Evolutionary conservation across 345 rosid genomes (phyloP).

Genomic region (Erysimum cheiranthoides): DNA sequence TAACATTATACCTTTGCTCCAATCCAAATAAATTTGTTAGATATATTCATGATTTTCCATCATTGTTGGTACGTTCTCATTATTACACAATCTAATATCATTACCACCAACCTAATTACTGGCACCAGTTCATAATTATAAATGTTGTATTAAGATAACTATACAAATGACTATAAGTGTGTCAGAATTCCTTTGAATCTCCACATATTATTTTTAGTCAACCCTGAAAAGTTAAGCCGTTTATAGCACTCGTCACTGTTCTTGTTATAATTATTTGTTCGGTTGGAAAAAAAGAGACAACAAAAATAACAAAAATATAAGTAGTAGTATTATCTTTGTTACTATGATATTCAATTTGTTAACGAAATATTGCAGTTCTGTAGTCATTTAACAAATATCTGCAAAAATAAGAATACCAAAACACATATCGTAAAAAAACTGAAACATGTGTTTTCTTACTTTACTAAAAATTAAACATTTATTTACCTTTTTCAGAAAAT

Average conservation of each 20-base stretch:
- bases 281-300: slow-evolving; percentile 35
- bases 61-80: slow-evolving; percentile 43
- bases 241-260: slow-evolving; percentile 41
- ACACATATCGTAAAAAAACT: not conserved
- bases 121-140: slow-evolving; percentile 32
- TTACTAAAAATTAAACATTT: slow-evolving; percentile 23
- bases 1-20: slow-evolving; percentile 14
- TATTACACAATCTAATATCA: slow-evolving; percentile 42
- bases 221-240: slow-evolving; percentile 27
- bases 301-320: not conserved
- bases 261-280: slow-evolving; percentile 15
- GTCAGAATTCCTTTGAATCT: slow-evolving; percentile 20
- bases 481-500: not conserved
- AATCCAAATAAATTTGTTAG: slow-evolving; percentile 35
- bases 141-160: not conserved
- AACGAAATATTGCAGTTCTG: not conserved
- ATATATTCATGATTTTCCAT: slow-evolving; percentile 26
- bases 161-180: slow-evolving; percentile 30
- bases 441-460: slow-evolving; percentile 36
- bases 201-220: slow-evolving; percentile 18
- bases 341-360: not conserved
- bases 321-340: not conserved
- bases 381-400: not conserved
- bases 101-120: slow-evolving; percentile 46
- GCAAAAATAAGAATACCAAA: not conserved